phyloP scores from a whole-genome alignment of 139 green algal species.

The Closterium sp. region DNA sequence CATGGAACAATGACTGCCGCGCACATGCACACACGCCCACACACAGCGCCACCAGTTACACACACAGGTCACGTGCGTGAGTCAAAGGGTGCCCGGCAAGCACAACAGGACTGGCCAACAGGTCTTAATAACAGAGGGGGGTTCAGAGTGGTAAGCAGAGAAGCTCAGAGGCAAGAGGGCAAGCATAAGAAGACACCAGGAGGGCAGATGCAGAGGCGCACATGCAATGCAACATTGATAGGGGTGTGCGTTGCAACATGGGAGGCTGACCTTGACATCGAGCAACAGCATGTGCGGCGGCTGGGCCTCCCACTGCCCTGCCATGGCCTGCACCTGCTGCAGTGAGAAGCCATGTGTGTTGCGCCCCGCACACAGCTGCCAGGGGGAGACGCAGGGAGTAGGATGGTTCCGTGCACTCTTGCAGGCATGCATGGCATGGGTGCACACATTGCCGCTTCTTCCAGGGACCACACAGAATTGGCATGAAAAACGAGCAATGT shows the following conservation, averaged over 20 bases:
- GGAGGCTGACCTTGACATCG: slow-evolving; percentile 21
- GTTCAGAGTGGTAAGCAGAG: neutral
- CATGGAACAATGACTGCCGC: slow-evolving; percentile 11
- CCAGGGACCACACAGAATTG: too few species aligned
- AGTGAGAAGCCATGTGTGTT: slow-evolving; percentile 29
- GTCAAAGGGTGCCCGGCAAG: too few species aligned
- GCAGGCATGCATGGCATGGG: too few species aligned
- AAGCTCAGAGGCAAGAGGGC: neutral
- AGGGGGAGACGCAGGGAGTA: neutral
- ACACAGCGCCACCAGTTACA: neutral
- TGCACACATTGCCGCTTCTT: too few species aligned
- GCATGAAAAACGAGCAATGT: too few species aligned
- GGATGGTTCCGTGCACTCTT: too few species aligned
- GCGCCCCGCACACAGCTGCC: slow-evolving; percentile 22
- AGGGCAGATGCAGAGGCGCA: neutral
- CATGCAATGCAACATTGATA: neutral
- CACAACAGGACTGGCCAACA: too few species aligned
- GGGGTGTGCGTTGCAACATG: neutral
- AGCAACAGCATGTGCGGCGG: slow-evolving; percentile 24
- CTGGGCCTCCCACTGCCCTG: slow-evolving; percentile 18
- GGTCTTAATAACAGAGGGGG: neutral
- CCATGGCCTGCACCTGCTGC: slow-evolving; percentile 29
- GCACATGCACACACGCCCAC: neutral
- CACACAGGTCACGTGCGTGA: too few species aligned
- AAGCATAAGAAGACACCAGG: neutral